Evolutionary conservation across 1,139 yeast species (phyloP), one percentile per base, ranked within the genome.

Genomic region (Saccharomyces hybrid): DNA sequence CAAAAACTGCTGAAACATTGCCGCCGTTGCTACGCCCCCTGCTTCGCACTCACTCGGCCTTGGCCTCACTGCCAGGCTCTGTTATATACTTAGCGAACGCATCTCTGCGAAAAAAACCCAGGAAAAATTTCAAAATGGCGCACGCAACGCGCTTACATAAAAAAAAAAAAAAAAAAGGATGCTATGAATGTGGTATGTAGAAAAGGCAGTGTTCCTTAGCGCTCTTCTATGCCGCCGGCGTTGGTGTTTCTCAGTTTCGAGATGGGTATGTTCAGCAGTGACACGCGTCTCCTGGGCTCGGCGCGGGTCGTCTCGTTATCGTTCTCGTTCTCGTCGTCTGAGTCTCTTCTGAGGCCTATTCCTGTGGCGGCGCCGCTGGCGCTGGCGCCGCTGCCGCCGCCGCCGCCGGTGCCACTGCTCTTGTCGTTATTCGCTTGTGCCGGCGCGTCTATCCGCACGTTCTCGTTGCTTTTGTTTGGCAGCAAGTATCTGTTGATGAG

Each of bases 261-360:
- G 12, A 62, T 58, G 6, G 63, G 63, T 16, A 61, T 60, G 50
- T 58, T 62, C 28, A 62, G 51, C 14, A 62, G 48, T 5, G 64
- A 62, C 16, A 60, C 31, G 24, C 58, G 55, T 42, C 59, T 56
- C 21, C 58, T 53, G 11, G 55, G 32, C 16, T 42, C 42, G 50
- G 32, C 28, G 14, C 41, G n/a, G 38, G 2, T 27, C 14, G 47
- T 24, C 26, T 44, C 32, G 38, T 27, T 29, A 9, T 29, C 31
- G 38, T 32, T 29, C 14, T 29, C 26, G 11, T 46, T 46, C 29
- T 24, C 16, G 21, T 26, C 14, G 8, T 24, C 29, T 12, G 48
- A n/a, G 28, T 46, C 29, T 19, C n/a, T 12, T 27, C 28, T 26
- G 9, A 27, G 16, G 4, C 29, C 48, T 6, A 26, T 46, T 3